Evolutionary conservation across 2,329 filamentous ascomycete species (phyloP).

Genomic region (Phialophora verrucosa): DNA sequence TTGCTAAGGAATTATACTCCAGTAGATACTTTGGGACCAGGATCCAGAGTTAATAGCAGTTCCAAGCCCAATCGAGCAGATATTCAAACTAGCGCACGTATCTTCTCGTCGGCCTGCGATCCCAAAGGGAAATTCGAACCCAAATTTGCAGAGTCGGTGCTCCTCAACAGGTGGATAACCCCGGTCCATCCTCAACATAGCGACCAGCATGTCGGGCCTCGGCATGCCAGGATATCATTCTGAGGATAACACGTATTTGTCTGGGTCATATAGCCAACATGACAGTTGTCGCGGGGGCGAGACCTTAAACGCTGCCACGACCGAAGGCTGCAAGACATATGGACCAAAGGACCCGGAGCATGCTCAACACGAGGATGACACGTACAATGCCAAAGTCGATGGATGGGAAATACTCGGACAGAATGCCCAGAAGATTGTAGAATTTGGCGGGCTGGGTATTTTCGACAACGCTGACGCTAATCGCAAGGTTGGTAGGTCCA

Average conservation of each 20-base stretch:
- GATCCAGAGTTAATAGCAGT: neutral
- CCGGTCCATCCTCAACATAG: neutral
- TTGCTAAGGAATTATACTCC: neutral
- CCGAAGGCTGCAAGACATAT: neutral
- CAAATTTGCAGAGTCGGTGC: conserved; percentile 1
- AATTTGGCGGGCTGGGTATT: neutral
- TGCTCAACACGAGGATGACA: neutral
- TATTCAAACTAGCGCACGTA: neutral
- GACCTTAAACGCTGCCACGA: neutral
- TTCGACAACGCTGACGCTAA: neutral
- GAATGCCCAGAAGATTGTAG: neutral
- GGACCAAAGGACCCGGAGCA: neutral
- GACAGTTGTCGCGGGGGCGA: neutral
- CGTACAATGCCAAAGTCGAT: neutral
- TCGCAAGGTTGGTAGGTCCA: neutral
- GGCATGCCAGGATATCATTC: conserved; percentile 6
- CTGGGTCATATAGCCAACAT: neutral
- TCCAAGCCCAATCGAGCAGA: neutral
- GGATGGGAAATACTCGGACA: neutral
- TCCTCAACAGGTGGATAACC: neutral
- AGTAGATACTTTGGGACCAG: neutral
- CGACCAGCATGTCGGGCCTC: conserved; percentile 6
- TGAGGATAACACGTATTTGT: neutral
- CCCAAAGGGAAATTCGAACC: conserved; percentile 3
- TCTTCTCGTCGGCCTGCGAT: conserved; percentile 10